These are phyloP conservation scores for Phytophthora pistaciae DNA, from an alignment of 352 stramenopile genomes.

Conservation along the genomic window DNA sequence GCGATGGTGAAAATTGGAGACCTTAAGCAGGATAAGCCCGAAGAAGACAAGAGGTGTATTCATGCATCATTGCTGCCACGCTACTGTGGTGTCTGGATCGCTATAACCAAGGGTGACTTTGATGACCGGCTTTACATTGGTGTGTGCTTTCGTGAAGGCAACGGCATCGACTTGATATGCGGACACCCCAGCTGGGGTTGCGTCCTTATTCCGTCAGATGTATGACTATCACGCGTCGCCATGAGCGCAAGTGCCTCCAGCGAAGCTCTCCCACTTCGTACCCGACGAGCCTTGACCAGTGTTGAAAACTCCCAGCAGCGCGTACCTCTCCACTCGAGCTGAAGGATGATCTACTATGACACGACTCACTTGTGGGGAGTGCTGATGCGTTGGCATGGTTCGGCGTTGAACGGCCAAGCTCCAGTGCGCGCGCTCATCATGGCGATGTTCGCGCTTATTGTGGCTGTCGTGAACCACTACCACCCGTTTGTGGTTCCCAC, in stretches of 20 bases:
- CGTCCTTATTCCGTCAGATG: constrained; percentile 28
- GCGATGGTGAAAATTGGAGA: constrained; percentile 11
- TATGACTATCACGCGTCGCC: constrained; percentile 29
- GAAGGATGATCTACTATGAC: constrained; percentile 86
- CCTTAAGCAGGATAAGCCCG: background rate
- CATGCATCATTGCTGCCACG: background rate
- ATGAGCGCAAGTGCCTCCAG: constrained; percentile 1
- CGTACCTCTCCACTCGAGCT: constrained; percentile 1
- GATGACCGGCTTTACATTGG: background rate
- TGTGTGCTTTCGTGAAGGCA: background rate
- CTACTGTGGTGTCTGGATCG: background rate
- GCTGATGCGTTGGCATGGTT: constrained; percentile 77
- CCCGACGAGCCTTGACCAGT: background rate
- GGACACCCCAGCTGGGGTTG: constrained; percentile 22
- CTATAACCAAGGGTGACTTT: background rate
- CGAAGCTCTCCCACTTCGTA: constrained; percentile 4
- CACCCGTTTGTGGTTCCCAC: constrained; percentile 75
- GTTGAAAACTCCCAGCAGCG: constrained; percentile 8
- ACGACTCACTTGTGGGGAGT: constrained; percentile 64
- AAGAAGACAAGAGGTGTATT: background rate
- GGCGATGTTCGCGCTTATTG: constrained; percentile 62
- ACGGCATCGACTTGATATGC: constrained; percentile 3
- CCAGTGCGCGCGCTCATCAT: constrained; percentile 71
- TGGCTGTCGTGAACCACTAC: constrained; percentile 62
- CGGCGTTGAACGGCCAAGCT: constrained; percentile 75